Percentiles rank a stretch among this genome's conserved stretches.
These are phyloP conservation scores for Podaxis pistillaris DNA, from an alignment of 768 basidiomycete species.

Conservation along the genomic window DNA sequence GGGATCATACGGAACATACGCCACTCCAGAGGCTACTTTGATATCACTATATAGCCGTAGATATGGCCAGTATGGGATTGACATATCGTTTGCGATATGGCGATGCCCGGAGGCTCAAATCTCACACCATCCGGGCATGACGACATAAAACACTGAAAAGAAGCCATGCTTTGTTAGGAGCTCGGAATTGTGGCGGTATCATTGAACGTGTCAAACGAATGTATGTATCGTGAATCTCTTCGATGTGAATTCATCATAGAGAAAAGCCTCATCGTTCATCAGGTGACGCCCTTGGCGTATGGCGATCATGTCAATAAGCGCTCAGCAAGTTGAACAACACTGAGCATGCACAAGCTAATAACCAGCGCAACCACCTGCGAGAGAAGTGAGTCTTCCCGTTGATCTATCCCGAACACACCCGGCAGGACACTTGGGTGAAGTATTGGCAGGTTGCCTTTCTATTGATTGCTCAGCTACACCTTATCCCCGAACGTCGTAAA, in stretches of 20 bases:
- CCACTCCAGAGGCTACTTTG: neutral
- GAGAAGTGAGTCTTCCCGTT: no score
- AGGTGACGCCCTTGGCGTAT: neutral
- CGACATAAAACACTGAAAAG: neutral
- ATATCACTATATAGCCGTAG: neutral
- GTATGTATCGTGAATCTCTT: neutral
- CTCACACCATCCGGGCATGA: neutral
- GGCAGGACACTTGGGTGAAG: no score
- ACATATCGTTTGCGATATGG: neutral
- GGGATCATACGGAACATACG: neutral
- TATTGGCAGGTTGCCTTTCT: no score
- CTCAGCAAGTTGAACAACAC: neutral
- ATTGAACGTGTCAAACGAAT: neutral
- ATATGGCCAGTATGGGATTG: neutral
- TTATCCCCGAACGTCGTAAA: no score
- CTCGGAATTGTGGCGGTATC: neutral
- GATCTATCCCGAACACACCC: no score
- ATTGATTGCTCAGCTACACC: no score
- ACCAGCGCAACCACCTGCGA: no score
- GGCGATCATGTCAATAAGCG: neutral
- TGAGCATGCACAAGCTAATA: neutral
- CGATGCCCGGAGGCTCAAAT: neutral
- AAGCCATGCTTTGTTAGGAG: neutral
- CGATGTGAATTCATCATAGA: no score
- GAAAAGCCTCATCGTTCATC: neutral